A percentile compares a stretch with the other conserved stretches of the same genome.
These are phyloP conservation scores for Neopestalotiopsis sp. DNA, from an alignment of 2,329 filamentous ascomycete species.

Conservation along the genomic window DNA sequence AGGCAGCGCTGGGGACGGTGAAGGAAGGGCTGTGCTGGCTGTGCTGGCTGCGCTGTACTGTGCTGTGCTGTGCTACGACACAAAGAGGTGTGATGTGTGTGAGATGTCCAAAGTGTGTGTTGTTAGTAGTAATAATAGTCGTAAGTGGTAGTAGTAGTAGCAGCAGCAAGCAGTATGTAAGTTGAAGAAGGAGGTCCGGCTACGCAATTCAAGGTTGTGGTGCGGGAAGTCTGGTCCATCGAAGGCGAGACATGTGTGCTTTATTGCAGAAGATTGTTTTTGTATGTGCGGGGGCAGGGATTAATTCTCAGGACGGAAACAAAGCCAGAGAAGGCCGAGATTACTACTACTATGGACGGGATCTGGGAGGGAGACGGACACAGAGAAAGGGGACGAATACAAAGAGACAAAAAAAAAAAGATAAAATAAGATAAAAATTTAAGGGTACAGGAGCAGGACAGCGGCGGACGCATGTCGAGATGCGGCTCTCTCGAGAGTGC, in stretches of 20 bases:
- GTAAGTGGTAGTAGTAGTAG: not conserved
- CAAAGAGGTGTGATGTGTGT: constrained; percentile 41
- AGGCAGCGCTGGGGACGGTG: constrained; percentile 38
- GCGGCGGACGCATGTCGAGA: constrained; percentile 63
- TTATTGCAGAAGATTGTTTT: constrained; percentile 62
- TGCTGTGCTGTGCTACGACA: constrained; percentile 43
- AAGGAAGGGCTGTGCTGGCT: constrained; percentile 42
- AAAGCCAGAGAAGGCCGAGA: constrained; percentile 40
- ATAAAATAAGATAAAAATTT: constrained; percentile 14
- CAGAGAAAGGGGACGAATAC: constrained; percentile 15
- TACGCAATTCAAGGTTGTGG: constrained; percentile 53
- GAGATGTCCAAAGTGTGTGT: not conserved
- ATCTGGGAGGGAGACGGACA: not conserved
- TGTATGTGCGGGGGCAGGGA: constrained; percentile 57
- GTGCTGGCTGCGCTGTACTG: constrained; percentile 42
- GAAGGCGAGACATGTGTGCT: constrained; percentile 67
- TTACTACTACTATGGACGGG: constrained; percentile 19
- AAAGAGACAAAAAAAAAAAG: not conserved
- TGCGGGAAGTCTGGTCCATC: constrained; percentile 58
- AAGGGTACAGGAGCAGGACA: constrained; percentile 37
- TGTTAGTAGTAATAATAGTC: not conserved
- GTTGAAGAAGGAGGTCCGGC: constrained; percentile 49
- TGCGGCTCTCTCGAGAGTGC: constrained; percentile 71
- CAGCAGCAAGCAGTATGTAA: constrained; percentile 19
- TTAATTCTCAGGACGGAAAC: constrained; percentile 46